Percentiles rank a stretch among this genome's conserved stretches.
Evolutionary conservation across 768 basidiomycete species (phyloP).

Genomic region (Panaeolus papilionaceus): DNA sequence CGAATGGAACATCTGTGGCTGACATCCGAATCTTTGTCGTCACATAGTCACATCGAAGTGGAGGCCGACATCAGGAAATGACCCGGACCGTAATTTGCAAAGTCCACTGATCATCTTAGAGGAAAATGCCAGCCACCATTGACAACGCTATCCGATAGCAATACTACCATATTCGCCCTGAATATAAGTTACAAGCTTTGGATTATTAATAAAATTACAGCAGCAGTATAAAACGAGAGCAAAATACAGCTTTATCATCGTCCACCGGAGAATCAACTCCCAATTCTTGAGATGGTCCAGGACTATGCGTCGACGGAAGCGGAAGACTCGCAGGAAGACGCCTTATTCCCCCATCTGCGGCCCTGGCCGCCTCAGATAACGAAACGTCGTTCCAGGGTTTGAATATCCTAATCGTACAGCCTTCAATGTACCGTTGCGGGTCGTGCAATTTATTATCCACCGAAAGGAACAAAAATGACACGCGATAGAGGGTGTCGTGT

Average conservation of each 20-base stretch:
- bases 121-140: no score
- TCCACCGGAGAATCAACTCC: slow-evolving; percentile 26
- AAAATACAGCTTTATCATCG: slow-evolving; percentile 33
- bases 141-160: no score
- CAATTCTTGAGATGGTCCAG: slow-evolving; percentile 15
- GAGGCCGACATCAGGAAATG: no score
- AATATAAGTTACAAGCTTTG: no score
- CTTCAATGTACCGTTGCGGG: slow-evolving; percentile 44
- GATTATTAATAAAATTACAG: neutral
- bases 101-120: no score
- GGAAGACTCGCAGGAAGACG: slow-evolving; percentile 34
- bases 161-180: no score
- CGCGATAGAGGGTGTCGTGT: slow-evolving; percentile 32
- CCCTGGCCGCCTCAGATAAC: slow-evolving; percentile 23
- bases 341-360: slow-evolving; percentile 19
- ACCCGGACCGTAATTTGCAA: no score
- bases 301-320: slow-evolving; percentile 28
- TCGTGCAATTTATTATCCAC: slow-evolving; percentile 31
- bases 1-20: no score
- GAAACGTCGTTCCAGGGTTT: slow-evolving; percentile 55
- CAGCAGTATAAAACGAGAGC: slow-evolving; percentile 38
- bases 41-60: no score
- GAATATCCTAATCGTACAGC: slow-evolving; percentile 51
- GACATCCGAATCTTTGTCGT: no score
- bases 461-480: slow-evolving; percentile 43